Evolutionary conservation across 2,329 filamentous ascomycete genomes (phyloP), one percentile per base, ranked within the genome.

Genomic region (Xylariaceae sp.): DNA sequence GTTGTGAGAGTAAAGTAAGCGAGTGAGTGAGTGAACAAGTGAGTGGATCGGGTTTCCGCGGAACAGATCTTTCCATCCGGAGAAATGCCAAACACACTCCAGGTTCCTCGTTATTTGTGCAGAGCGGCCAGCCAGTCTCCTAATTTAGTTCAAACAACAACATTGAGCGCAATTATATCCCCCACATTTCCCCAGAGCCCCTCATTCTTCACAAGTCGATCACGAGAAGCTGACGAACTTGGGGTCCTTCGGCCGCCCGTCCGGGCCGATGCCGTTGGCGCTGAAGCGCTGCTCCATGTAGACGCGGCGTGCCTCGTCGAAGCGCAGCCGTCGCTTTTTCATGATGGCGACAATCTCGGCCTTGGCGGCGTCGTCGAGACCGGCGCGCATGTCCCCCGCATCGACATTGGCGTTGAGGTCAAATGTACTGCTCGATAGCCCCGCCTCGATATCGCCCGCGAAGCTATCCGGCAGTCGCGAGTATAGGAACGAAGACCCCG

Each of bases 141-240:
- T 48, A 32, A 12, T 41, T 9, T n/a, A 12, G 9, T 40, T 35
- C 55, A 31, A n/a, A 42, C 12, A 12, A 2, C 19, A 19, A 19
- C 19, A 32, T 46, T 9, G 9, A 31, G 26, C 48, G 31, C 12
- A 6, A 19, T n/a, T 11, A 19, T 12, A 5, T 32, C 34, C 11
- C 29, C 43, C 8, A 0, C 7, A 32, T 4, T 6, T 12, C 9
- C 43, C 29, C 43, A 19, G 19, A 19, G 19, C 19, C 19, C 19
- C 19, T 19, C 19, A 2, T 19, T 19, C 19, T 19, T 19, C 19
- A 43, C 41, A 19, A 27, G 9, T 12, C 3, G 3, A 41, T 79
- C 68, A 88, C 56, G 86, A 89, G 73, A 97, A 97, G 69, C 89
- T 95, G 56, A 97, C 91, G 69, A 96, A 95, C 76, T 96, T 96